Evolutionary conservation across 1,284 basidiomycete species (phyloP), one percentile per base, ranked within the genome.

Genomic region (Tilletia walkeri): DNA sequence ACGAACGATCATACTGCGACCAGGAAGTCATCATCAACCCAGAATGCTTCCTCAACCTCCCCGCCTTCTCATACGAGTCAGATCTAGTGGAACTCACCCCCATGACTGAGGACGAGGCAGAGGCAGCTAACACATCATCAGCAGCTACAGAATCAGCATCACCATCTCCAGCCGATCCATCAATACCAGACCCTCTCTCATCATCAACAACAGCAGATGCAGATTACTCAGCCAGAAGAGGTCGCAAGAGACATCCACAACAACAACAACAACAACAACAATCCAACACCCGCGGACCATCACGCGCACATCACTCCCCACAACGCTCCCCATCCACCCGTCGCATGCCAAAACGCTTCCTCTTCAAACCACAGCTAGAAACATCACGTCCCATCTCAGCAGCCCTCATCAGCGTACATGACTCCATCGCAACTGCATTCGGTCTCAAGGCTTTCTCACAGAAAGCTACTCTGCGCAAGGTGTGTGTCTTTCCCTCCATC

Each of bases 11-110:
- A 16, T 63, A 63, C 59, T 38, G 30, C 9, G 59, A 63, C 38
- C 59, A 63, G 34, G 59, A 63, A 41, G 59, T 63, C 59, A 63
- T 63, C 59, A 63, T 63, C 59, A n/a, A 34, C 38, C 30, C 59
- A 14, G 59, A 38, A 38, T 63, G 59, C 59, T 39, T 63, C 34
- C 38, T 38, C 30, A 12, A 9, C 6, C 59, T 63, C 1, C n/a
- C 59, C 36, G 59, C 59, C 34, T 63, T 63, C 59, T 63, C 59
- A 41, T 63, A 63, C 38, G 59, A 63, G 59, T 63, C 59, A 18
- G 59, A 63, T 20, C 38, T 63, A 9, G 59, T 63, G 36, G 59
- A 63, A 20, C 12, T 63, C 59, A 63, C 36, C 30, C 34, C 59
- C 34, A 39, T 63, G 3, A 6, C 38, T 5, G n/a, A n/a, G 16